A percentile compares a stretch with the other conserved stretches of the same genome.
These are phyloP conservation scores for Erucastrum elatum DNA, from an alignment of 345 rosid species.

Conservation along the genomic window DNA sequence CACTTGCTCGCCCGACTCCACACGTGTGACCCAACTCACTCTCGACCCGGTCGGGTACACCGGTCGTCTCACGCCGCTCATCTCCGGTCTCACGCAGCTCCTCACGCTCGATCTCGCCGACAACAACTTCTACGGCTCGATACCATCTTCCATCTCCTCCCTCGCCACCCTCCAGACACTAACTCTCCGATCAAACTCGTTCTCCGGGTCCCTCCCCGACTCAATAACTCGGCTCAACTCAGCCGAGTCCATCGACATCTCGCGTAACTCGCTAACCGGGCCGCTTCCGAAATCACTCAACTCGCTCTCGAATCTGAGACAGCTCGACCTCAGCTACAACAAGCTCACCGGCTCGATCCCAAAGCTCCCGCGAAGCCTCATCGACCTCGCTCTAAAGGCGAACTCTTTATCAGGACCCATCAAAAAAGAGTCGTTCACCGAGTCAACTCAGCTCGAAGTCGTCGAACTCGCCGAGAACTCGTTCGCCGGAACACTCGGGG, in stretches of 20 bases:
- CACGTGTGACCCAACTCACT: slow-evolving; percentile 63
- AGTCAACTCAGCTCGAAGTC: slow-evolving; percentile 63
- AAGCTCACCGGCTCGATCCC: slow-evolving; percentile 65
- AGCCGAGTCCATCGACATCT: slow-evolving; percentile 58
- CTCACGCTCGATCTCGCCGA: slow-evolving; percentile 67
- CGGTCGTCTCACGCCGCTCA: slow-evolving; percentile 66
- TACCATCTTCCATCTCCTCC: slow-evolving; percentile 65
- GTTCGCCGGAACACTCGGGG: slow-evolving; percentile 57
- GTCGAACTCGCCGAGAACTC: slow-evolving; percentile 84
- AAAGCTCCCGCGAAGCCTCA: slow-evolving; percentile 53
- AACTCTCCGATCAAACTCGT: slow-evolving; percentile 67
- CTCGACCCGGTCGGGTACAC: slow-evolving; percentile 84
- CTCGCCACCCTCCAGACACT: slow-evolving; percentile 54
- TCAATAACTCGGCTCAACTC: slow-evolving; percentile 47
- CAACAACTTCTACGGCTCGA: slow-evolving; percentile 62
- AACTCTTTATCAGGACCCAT: slow-evolving; percentile 69
- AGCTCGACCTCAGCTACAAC: slow-evolving; percentile 82
- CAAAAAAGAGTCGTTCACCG: slow-evolving; percentile 51
- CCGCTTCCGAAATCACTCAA: slow-evolving; percentile 49
- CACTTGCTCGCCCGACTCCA: slow-evolving; percentile 57
- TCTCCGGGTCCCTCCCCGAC: slow-evolving; percentile 63
- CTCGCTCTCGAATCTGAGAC: slow-evolving; percentile 45
- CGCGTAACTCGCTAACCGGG: slow-evolving; percentile 68
- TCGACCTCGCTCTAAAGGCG: slow-evolving; percentile 64
- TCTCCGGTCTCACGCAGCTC: slow-evolving; percentile 64